Evolutionary conservation across 345 rosid species (phyloP).

Genomic region (Populus euphratica): DNA sequence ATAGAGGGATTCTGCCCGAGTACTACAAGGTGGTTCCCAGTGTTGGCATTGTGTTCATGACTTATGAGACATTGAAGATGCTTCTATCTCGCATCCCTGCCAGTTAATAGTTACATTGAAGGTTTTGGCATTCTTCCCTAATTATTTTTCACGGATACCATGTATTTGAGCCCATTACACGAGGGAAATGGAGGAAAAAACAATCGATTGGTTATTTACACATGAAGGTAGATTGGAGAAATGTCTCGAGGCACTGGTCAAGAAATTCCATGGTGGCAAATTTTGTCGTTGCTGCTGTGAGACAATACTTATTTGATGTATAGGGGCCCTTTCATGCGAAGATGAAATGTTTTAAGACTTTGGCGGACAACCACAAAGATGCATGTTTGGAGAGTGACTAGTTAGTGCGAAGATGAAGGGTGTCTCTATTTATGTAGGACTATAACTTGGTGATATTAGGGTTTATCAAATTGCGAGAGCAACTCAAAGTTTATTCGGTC

Average conservation of each 20-base stretch:
- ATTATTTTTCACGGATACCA: neutral
- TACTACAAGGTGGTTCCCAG: constrained; percentile 93
- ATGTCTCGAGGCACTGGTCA: constrained; percentile 2
- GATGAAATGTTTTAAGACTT: neutral
- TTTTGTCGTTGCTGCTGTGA: constrained; percentile 43
- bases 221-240: constrained; percentile 11
- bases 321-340: constrained; percentile 16
- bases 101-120: neutral
- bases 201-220: neutral
- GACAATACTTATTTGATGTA: constrained; percentile 26
- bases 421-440: neutral
- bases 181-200: neutral
- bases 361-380: neutral
- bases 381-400: neutral
- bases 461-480: neutral
- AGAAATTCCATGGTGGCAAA: constrained; percentile 40
- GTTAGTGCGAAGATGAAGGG: neutral
- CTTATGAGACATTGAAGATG: constrained; percentile 76
- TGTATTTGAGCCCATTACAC: neutral
- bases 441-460: neutral
- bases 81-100: constrained; percentile 19
- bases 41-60: constrained; percentile 94
- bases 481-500: neutral
- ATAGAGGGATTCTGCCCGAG: constrained; percentile 88
- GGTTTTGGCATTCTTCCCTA: neutral